A percentile compares a stretch with the other conserved stretches of the same genome.
Conservation (phyloP, 2,329 filamentous ascomycete genomes). For the Cadophora malorum region DNA sequence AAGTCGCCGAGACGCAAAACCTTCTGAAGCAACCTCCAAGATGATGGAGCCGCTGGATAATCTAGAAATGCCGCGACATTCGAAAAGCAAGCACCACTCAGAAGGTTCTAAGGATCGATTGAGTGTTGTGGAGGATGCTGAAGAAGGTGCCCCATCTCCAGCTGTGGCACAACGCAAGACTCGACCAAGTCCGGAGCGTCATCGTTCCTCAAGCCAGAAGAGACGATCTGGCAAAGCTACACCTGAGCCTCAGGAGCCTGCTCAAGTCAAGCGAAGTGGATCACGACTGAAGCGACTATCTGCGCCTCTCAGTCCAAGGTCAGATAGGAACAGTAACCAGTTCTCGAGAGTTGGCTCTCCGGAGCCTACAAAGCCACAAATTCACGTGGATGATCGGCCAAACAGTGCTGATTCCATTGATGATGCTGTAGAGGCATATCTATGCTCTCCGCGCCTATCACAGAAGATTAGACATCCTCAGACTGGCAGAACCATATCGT, state of each 20-base stretch:
- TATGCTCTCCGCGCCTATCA: conserved; percentile 82
- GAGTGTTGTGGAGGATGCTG: conserved; percentile 41
- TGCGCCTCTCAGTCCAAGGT: conserved; percentile 49
- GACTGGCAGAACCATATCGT: conserved; percentile 87
- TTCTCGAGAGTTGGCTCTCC: conserved; percentile 39
- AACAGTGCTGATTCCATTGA: conserved; percentile 86
- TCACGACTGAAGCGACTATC: conserved; percentile 66
- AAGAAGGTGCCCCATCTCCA: conserved; percentile 74
- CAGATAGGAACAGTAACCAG: conserved; percentile 47
- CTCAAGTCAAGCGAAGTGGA: conserved; percentile 58
- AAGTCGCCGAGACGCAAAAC: conserved; percentile 34
- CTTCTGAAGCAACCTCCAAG: conserved; percentile 43
- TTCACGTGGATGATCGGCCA: conserved; percentile 70
- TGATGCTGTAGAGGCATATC: conserved; percentile 83
- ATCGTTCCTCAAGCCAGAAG: conserved; percentile 40
- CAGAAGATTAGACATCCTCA: conserved; percentile 88
- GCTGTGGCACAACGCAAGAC: conserved; percentile 66
- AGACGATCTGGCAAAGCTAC: conserved; percentile 57
- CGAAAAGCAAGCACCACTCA: conserved; percentile 38
- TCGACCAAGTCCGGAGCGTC: conserved; percentile 51
- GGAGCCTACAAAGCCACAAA: conserved; percentile 39
- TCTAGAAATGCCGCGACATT: conserved; percentile 43
- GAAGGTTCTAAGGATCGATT: conserved; percentile 33
- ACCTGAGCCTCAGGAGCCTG: conserved; percentile 54
- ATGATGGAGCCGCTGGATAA: conserved; percentile 41